These are phyloP conservation scores for Ogataea nitratoaversa DNA, from an alignment of 805 yeast species.

Conservation along the genomic window DNA sequence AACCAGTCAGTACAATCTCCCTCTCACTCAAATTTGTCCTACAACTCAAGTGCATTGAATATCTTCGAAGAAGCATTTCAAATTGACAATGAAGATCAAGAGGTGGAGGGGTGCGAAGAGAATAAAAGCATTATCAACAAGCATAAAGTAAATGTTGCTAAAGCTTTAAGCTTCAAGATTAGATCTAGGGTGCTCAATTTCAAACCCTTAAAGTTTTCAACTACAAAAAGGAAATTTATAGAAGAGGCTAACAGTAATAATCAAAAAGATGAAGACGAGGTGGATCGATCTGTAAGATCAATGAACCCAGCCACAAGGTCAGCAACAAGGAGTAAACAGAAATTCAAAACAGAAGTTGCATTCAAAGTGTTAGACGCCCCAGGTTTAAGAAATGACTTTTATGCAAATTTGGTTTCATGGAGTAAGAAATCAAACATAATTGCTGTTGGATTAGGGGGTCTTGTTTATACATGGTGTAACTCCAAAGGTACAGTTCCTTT, in stretches of 20 bases:
- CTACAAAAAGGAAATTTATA: constrained; percentile 5
- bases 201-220: constrained; percentile 18
- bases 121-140: constrained; percentile 10
- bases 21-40: not conserved
- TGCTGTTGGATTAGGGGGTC: constrained; percentile 61
- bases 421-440: constrained; percentile 44
- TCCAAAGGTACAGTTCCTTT: constrained; percentile 42
- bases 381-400: constrained; percentile 69
- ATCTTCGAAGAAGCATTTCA: not conserved
- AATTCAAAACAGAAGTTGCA: constrained; percentile 37
- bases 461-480: constrained; percentile 63
- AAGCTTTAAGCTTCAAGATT: constrained; percentile 44
- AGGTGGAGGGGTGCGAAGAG: not conserved
- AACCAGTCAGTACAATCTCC: constrained; percentile 4
- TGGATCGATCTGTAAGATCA: constrained; percentile 9
- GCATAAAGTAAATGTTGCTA: constrained; percentile 41
- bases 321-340: constrained; percentile 20
- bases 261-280: constrained; percentile 9
- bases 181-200: constrained; percentile 39
- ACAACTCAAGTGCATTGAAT: not conserved
- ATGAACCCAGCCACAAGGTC: constrained; percentile 11
- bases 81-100: constrained; percentile 5
- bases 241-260: constrained; percentile 11
- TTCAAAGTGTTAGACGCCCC: constrained; percentile 64
- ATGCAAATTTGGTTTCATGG: constrained; percentile 75